phyloP scores from a whole-genome alignment of 352 stramenopile genomes.

The Phytopythium montanum region DNA sequence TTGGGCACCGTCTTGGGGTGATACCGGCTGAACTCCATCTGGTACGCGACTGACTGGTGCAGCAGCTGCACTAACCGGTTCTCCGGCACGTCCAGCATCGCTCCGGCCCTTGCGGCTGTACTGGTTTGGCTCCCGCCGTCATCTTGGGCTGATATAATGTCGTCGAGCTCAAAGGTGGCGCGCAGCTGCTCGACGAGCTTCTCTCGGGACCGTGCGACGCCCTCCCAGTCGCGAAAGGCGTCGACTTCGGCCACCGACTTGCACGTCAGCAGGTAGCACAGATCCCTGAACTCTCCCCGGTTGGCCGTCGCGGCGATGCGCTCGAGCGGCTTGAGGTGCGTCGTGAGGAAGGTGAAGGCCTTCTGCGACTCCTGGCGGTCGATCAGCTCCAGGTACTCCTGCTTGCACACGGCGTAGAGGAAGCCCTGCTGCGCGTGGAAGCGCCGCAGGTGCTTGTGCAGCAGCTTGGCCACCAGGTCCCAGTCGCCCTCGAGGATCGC shows the following conservation, averaged over 20 bases:
- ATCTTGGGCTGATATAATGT: slow-evolving; percentile 51
- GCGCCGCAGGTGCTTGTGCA: slow-evolving; percentile 79
- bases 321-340: slow-evolving; percentile 86
- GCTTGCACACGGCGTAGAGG: slow-evolving; percentile 86
- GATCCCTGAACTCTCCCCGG: slow-evolving; percentile 86
- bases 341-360: slow-evolving; percentile 87
- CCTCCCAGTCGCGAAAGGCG: slow-evolving; percentile 83
- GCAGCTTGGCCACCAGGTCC: slow-evolving; percentile 80
- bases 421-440: slow-evolving; percentile 85
- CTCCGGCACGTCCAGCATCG: slow-evolving; percentile 51
- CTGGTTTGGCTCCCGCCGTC: slow-evolving; percentile 11
- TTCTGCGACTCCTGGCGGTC: slow-evolving; percentile 88
- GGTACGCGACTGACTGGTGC: slow-evolving; percentile 85
- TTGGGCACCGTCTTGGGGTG: slow-evolving; percentile 85
- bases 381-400: slow-evolving; percentile 88
- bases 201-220: slow-evolving; percentile 70
- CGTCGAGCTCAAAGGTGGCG: slow-evolving; percentile 78
- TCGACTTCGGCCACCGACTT: slow-evolving; percentile 82
- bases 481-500: slow-evolving; percentile 84
- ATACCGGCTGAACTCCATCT: slow-evolving; percentile 89
- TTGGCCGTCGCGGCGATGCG: slow-evolving; percentile 69
- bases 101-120: neutral
- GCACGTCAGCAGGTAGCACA: slow-evolving; percentile 89
- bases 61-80: slow-evolving; percentile 77
- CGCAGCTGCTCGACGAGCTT: slow-evolving; percentile 83